Percentiles rank a stretch among this genome's conserved stretches.
phyloP scores from a whole-genome alignment of 225 moss, liverwort and hornwort species.

The Pleurozium schreberi region DNA sequence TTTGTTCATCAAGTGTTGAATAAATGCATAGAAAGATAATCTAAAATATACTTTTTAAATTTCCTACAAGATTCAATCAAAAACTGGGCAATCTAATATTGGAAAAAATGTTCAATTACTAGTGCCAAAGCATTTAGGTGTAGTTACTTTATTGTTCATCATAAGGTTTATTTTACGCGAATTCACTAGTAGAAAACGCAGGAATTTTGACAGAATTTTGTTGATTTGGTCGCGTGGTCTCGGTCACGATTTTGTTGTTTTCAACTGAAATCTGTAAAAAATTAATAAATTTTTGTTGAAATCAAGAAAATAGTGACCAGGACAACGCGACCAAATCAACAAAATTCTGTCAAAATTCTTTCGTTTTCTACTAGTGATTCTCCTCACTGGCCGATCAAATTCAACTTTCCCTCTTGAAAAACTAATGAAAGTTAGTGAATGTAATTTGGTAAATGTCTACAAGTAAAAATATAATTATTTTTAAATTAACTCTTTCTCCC shows the following conservation, averaged over 20 bases:
- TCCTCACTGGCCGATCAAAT: neutral
- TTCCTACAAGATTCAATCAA: too few species aligned
- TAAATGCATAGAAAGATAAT: neutral
- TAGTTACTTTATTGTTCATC: neutral
- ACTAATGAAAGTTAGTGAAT: neutral
- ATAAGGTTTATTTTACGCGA: neutral
- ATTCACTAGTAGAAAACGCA: too few species aligned
- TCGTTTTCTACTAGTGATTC: too few species aligned
- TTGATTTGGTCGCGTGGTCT: too few species aligned
- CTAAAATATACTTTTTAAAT: too few species aligned
- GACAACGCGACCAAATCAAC: too few species aligned
- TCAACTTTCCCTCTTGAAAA: neutral
- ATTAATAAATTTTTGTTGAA: too few species aligned
- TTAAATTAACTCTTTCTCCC: neutral
- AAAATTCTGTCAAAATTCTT: too few species aligned
- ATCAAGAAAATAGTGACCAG: too few species aligned
- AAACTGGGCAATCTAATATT: neutral
- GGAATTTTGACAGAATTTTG: too few species aligned
- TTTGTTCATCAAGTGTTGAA: neutral
- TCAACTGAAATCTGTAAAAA: too few species aligned
- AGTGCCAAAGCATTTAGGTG: neutral
- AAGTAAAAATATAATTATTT: neutral
- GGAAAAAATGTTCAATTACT: neutral
- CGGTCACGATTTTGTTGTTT: too few species aligned
- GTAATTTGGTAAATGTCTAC: neutral